phyloP scores from a whole-genome alignment of 164 flowering plant species.

The Buxus sempervirens region DNA sequence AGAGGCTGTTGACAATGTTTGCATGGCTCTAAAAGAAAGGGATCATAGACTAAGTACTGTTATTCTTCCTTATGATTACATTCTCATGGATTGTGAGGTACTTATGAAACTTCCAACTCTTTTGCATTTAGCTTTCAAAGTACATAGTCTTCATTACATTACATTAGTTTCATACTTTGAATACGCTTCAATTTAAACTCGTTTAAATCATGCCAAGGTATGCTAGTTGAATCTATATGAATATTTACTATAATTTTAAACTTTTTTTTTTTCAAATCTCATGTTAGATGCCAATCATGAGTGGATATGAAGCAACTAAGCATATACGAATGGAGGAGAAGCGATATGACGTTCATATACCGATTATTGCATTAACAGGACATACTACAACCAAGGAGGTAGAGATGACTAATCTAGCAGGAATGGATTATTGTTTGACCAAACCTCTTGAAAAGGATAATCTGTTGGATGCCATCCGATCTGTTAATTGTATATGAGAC shows the following conservation, averaged over 20 bases:
- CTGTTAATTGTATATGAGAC: neutral
- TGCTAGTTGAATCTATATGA: neutral
- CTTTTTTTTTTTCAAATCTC: too few species aligned
- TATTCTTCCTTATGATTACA: slow-evolving; percentile 23
- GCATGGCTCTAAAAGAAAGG: slow-evolving; percentile 20
- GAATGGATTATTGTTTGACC: slow-evolving; percentile 31
- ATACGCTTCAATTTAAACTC: too few species aligned
- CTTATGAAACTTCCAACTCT: neutral
- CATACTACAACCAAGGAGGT: slow-evolving; percentile 17
- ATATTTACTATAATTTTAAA: neutral
- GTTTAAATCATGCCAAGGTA: too few species aligned
- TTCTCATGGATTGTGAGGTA: slow-evolving; percentile 46
- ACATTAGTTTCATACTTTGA: too few species aligned
- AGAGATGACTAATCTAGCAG: slow-evolving; percentile 18
- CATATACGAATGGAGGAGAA: slow-evolving; percentile 30
- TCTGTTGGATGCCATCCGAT: slow-evolving; percentile 12
- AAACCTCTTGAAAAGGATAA: slow-evolving; percentile 20
- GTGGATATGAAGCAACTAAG: slow-evolving; percentile 38
- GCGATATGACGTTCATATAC: slow-evolving; percentile 26
- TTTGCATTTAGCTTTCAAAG: neutral
- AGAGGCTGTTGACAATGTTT: slow-evolving; percentile 34
- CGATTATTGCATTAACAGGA: slow-evolving; percentile 37
- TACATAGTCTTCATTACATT: too few species aligned
- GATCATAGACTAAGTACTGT: neutral
- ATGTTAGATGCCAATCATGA: slow-evolving; percentile 46